A percentile compares a stretch with the other conserved stretches of the same genome.
Conservation (phyloP, 495 filamentous ascomycete species). For the Haplographium delicatum region DNA sequence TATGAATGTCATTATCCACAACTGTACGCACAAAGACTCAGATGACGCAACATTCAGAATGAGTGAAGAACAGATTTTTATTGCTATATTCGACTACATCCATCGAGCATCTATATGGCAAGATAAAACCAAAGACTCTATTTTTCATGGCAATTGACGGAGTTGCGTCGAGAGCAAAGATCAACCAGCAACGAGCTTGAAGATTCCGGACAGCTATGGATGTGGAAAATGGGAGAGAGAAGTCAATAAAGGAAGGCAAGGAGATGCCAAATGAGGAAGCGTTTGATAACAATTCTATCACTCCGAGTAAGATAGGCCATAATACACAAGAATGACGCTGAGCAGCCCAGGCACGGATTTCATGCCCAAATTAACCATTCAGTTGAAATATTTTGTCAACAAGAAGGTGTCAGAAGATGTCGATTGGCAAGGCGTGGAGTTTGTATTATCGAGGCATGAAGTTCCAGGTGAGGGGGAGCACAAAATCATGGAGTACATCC, state of each 20-base stretch:
- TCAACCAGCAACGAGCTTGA: constrained; percentile 97
- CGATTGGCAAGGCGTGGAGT: constrained; percentile 94
- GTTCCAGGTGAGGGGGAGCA: constrained; percentile 99
- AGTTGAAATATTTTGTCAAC: constrained; percentile 97
- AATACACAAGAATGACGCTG: constrained; percentile 15
- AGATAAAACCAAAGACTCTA: constrained; percentile 95
- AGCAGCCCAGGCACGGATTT: constrained; percentile 65
- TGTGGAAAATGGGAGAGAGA: constrained; percentile 80
- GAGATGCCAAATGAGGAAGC: constrained; percentile 92
- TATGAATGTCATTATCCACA: constrained; percentile 99
- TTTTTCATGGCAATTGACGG: constrained; percentile 99
- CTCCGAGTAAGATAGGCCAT: constrained; percentile 45
- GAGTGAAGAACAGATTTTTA: constrained; percentile 98
- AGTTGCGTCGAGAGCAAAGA: constrained; percentile 96
- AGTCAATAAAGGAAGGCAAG: constrained; percentile 79
- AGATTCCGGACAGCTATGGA: constrained; percentile 94
- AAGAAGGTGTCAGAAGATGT: constrained; percentile 97
- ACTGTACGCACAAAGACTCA: constrained; percentile 96
- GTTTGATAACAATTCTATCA: constrained; percentile 99
- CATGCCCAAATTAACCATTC: constrained; percentile 90
- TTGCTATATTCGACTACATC: constrained; percentile 99
- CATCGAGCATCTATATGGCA: constrained; percentile 97
- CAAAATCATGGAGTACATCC: constrained; percentile 99
- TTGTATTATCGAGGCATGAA: constrained; percentile 96
- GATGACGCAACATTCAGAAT: constrained; percentile 87